Evolutionary conservation across 192 early-diverging fungal genomes (phyloP), one percentile per base, ranked within the genome.

Genomic region (Mortierella hygrophila): DNA sequence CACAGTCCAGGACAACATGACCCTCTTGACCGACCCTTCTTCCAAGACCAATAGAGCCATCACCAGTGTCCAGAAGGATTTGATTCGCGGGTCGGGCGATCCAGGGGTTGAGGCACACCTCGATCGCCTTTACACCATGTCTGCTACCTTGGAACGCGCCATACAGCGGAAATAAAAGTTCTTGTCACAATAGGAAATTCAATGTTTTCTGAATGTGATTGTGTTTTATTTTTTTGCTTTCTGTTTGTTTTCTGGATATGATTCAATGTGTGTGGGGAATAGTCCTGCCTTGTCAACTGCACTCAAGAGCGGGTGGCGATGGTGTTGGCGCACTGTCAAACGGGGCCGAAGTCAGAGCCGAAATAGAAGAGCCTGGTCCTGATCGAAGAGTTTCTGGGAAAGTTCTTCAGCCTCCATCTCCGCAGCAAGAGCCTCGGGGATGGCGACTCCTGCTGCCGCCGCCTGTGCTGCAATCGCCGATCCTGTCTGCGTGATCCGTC

Each of bases 331-430:
- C n/a, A n/a, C n/a, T 60, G 60, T 15, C 10, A 29, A 3, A 40
- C 38, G 6, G 3, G 4, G 29, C 32, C 32, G 37, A n/a, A 32
- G 42, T 42, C 70, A 71, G 40, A 42, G 70, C 3, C 26, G 40
- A 70, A 83, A 83, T 4, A 83, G 76, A 15, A 4, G 21, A 16
- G 77, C 68, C 18, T 70, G 72, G 2, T 75, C 41, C 4, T n/a
- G 7, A 60, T 74, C 40, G 21, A 83, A 75, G 26, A 83, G 11
- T 6, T 40, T 23, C 15, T 20, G 42, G 6, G 60, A 13, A 40
- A 60, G 20, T 11, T 83, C 72, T 7, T 83, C 26, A 0, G 65
- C 82, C 18, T 77, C 76, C 68, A 83, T 11, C 63, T 83, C 82
- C 1, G 46, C 77, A 32, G 72, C 49, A 3, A 83, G 20, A 0